Percentiles rank a stretch among this genome's conserved stretches.
phyloP scores from a whole-genome alignment of 495 filamentous ascomycete species.

The Pyrenula massariospora region DNA sequence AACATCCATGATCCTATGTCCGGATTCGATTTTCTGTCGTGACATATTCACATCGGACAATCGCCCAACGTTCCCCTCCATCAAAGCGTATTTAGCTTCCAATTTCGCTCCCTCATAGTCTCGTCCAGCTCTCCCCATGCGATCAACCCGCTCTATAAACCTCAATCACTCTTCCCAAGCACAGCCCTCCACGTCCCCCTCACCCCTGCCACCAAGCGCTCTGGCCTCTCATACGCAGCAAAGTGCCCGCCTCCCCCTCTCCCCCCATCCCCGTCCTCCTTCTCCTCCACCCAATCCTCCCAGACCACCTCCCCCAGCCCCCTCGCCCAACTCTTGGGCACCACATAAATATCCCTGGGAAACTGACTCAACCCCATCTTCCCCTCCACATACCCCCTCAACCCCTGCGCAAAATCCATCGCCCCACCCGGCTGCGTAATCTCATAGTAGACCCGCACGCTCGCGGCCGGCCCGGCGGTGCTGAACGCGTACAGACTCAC shows the following conservation, averaged over 20 bases:
- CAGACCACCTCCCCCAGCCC: constrained; percentile 26
- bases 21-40: too few relatives aligned
- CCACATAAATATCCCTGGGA: constrained; percentile 27
- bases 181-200: neutral
- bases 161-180: too few relatives aligned
- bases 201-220: neutral
- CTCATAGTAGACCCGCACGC: constrained; percentile 39
- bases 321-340: constrained; percentile 28
- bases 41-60: too few relatives aligned
- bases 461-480: constrained; percentile 33
- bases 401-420: constrained; percentile 3
- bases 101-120: too few relatives aligned
- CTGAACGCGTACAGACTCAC: constrained; percentile 41
- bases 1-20: too few relatives aligned
- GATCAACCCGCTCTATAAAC: too few relatives aligned
- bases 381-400: constrained; percentile 16
- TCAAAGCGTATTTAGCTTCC: too few relatives aligned
- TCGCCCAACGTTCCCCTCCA: too few relatives aligned
- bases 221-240: constrained; percentile 36
- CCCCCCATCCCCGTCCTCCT: constrained; percentile 14
- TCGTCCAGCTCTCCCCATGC: too few relatives aligned
- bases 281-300: neutral
- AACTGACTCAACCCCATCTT: constrained; percentile 31
- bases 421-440: constrained; percentile 12
- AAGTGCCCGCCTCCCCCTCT: constrained; percentile 51